A percentile compares a stretch with the other conserved stretches of the same genome.
These are phyloP conservation scores for Ascochyta pisi DNA, from an alignment of 2,329 filamentous ascomycete genomes.

Conservation along the genomic window DNA sequence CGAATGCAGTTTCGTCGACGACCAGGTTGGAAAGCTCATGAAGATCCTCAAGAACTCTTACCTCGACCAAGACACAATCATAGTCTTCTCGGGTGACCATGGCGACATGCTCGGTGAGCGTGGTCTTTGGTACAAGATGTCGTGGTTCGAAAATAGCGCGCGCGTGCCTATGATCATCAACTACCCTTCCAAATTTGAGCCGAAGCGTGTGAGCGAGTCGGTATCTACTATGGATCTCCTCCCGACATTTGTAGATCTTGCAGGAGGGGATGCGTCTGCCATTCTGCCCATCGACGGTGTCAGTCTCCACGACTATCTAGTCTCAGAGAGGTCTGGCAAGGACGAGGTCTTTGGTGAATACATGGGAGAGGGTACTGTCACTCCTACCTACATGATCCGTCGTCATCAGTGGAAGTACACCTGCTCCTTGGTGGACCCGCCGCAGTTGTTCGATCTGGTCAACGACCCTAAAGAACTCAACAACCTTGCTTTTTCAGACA, in stretches of 20 bases:
- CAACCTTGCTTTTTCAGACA: conserved; percentile 65
- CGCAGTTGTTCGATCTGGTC: conserved; percentile 82
- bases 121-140: conserved; percentile 97
- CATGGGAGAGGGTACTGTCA: conserved; percentile 89
- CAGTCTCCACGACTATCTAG: conserved; percentile 62
- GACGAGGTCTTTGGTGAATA: conserved; percentile 96
- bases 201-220: conserved; percentile 79
- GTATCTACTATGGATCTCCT: conserved; percentile 92
- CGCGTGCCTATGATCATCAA: conserved; percentile 87
- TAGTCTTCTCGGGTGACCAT: conserved; percentile 93
- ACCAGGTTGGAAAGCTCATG: conserved; percentile 85
- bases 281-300: conserved; percentile 85
- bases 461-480: conserved; percentile 77
- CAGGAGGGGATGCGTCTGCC: conserved; percentile 71
- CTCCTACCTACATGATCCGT: conserved; percentile 92
- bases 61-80: conserved; percentile 83
- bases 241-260: conserved; percentile 85
- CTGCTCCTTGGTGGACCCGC: conserved; percentile 81
- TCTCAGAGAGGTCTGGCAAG: conserved; percentile 61
- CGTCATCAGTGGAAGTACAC: conserved; percentile 91
- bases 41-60: conserved; percentile 78
- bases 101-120: conserved; percentile 96
- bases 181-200: conserved; percentile 75
- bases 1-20: conserved; percentile 91
- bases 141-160: conserved; percentile 89